Base-by-base conservation (phyloP, 768 basidiomycete genomes). In the Daedaleopsis sinensis region DNA sequence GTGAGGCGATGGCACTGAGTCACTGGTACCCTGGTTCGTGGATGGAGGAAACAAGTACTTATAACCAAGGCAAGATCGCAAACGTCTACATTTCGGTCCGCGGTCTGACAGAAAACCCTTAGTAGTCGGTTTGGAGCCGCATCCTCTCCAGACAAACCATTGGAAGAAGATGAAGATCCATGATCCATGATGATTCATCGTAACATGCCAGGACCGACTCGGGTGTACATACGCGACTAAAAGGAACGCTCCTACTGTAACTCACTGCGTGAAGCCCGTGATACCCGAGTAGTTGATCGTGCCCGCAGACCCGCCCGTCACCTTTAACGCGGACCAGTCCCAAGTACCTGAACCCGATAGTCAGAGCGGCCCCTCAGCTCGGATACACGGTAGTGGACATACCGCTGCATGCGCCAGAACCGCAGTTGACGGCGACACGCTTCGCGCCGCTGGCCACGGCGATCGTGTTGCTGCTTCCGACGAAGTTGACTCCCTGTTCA, bases 361-460 rank as follows among this genome's bases (percentile, higher is more conserved):
- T 13, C 13, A 27, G 19, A 9, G 8, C 12, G 10, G 12, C 12
- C 21, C 47, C 13, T 49, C 21, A 9, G 24, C 2, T 8, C 21
- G 23, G 2, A 15, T 13, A 24, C 47, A 27, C 5, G 13, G 23
- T 23, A 24, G 21, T 49, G 9, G 15, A 49, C 47, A 15, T 24
- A 49, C 47, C 84, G 32, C 69, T 74, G 72, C 85, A 88, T 27
- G 82, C 72, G 1, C 76, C 78, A 1, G 39, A 32, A 50, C 86
- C 87, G 64, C 87, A 89, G 67, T 87, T 81, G 3, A 87, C 79
- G 15, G 80, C 81, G 44, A 84, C 79, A 44, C 71, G 75, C 56
- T 79, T 59, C 4, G 83, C 87, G 21, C 69, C 68, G 55, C 71
- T 75, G 27, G 51, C 65, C 21, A 87, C 83, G 0, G 73, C 63